Base-by-base conservation (phyloP, 1,284 basidiomycete species). In the Apiotrichum sp. region DNA sequence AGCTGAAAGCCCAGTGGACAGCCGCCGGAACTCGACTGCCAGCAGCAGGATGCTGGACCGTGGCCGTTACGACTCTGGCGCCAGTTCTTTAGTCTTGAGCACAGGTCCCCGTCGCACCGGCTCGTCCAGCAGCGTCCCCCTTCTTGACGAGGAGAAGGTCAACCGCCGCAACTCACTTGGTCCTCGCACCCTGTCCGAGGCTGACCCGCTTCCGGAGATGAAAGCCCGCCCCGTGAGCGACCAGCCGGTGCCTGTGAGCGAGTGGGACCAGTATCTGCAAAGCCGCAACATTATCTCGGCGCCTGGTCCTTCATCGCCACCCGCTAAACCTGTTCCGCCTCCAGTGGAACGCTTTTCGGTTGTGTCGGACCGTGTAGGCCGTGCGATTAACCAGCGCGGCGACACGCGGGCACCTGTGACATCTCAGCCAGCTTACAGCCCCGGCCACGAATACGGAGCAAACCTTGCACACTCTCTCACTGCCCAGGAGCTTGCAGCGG, bases 201-300 rank as follows among this genome's bases (percentile, higher is more conserved):
- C 40, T 10, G 50, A 52, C 4, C 47, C 46, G 11, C 2, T 31
- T 9, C 31, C 41, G 3, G 38, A 38, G 13, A 13, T 7, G 36
- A 38, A 38, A 38, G 29, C 29, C 11, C 50, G 50, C 14, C 55
- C 49, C 13, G n/a, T 47, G 34, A 40, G 35, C 6, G 47, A 49
- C 34, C 40, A 41, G n/a, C 31, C 34, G 5, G 42, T 41, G 7
- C 41, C 53, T 13, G 11, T 44, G n/a, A 62, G 63, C 14, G 72
- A 75, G 33, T 75, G 72, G 70, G 67, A 75, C 11, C 43, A 58
- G 29, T 75, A 76, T 45, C 47, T 72, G 7, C 55, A 62, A 13
- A 61, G 68, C 11, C 58, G 73, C 40, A 65, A 67, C 49, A 62
- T 76, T 29, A 52, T 71, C 53, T 61, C 65, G 2, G 69, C 69